Evolutionary conservation across 163 green algal species (phyloP), one percentile per base, ranked within the genome.

Genomic region (Picocystis sp.): DNA sequence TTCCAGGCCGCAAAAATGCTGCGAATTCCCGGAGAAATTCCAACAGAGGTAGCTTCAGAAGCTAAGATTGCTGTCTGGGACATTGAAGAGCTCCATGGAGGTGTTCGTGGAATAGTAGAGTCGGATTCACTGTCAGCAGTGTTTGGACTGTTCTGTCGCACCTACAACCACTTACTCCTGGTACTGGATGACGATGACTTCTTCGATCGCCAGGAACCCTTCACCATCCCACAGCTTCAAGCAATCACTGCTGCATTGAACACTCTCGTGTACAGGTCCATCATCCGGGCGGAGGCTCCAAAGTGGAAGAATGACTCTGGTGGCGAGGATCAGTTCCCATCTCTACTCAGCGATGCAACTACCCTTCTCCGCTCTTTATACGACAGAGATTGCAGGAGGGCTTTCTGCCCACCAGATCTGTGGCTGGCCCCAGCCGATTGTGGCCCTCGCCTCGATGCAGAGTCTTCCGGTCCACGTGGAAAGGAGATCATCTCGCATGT

Each of bases 181-280:
- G 80, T 92, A 33, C 61, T 90, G 13, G 81, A 89, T 49, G 84
- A 94, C 58, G 57, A 63, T 1, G 81, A 92, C 47, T 86, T 94
- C 55, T 70, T 88, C 55, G 55, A 69, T 9, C 47, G 45, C 9
- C 69, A 82, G 57, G 38, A 49, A 33, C 58, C 65, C 22, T 75
- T 78, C 50, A 66, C 49, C 1, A 60, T 86, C 43, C 50, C 43
- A 0, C 50, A 77, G 21, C 67, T 74, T 33, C 68, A 80, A 0
- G 81, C 67, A 5, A 76, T 92, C 17, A 75, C 74, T 21, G 73
- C 67, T 0, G 57, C 60, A 12, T 61, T 91, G 41, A 89, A 88
- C 72, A 78, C 72, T 10, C 64, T 93, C 0, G 73, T 88, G 1
- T 87, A 82, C 58, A 38, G 29, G 29, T 38, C 29, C 29, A 38